phyloP scores from a whole-genome alignment of 169 alveolate genomes.

The Besnoitia besnoiti region DNA sequence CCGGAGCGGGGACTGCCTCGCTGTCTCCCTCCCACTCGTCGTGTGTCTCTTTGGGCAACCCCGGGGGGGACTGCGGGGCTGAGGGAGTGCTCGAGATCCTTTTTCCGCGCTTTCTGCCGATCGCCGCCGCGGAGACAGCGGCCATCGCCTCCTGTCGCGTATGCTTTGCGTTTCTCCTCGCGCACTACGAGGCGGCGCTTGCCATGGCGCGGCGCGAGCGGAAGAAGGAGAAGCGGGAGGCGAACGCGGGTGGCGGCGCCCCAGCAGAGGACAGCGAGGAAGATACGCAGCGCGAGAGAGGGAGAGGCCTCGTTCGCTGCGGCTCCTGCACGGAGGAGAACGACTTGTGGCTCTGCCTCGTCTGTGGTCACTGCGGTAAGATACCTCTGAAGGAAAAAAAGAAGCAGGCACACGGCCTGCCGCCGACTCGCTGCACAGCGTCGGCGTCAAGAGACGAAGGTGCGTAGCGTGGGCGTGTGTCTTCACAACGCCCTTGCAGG shows the following conservation, averaged over 20 bases:
- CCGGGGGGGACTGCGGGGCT: not conserved
- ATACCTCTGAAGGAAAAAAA: not conserved
- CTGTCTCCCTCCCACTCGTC: too few species aligned
- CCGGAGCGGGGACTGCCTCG: too few species aligned
- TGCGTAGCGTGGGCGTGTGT: too few species aligned
- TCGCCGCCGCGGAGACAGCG: conserved; percentile 24
- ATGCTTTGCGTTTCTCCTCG: not conserved
- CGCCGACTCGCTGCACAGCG: too few species aligned
- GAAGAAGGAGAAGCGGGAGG: not conserved
- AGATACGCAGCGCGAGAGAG: not conserved
- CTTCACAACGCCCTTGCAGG: too few species aligned
- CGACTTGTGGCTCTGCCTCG: conserved; percentile 30
- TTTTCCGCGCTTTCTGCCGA: not conserved
- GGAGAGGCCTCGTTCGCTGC: not conserved
- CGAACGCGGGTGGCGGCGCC: not conserved
- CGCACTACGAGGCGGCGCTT: not conserved
- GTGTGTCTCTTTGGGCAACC: not conserved
- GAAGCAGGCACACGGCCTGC: not conserved
- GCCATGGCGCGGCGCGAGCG: not conserved
- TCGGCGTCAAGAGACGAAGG: too few species aligned
- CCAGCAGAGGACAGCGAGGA: not conserved
- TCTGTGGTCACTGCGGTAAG: conserved; percentile 9
- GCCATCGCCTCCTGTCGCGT: conserved; percentile 24
- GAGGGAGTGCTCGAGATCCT: not conserved
- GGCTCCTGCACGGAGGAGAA: not conserved